Percentiles rank a stretch among this genome's conserved stretches.
Evolutionary conservation across 805 yeast genomes (phyloP).

Genomic region (Spathaspora boniae): DNA sequence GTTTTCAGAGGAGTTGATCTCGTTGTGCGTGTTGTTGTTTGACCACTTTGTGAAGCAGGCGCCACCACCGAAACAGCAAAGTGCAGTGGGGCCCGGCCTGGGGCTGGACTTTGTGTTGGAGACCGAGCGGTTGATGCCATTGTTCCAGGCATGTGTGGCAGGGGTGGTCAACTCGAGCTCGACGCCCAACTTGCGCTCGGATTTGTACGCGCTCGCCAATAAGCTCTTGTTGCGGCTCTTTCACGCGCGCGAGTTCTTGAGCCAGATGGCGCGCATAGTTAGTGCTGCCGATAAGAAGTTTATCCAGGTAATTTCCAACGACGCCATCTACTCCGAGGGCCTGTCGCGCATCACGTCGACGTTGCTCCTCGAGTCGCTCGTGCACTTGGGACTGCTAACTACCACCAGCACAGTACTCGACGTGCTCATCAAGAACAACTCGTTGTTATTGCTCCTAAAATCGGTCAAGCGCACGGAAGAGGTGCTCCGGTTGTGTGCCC

Average conservation of each 20-base stretch:
- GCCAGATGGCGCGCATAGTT: constrained; percentile 51
- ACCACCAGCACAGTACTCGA: constrained; percentile 59
- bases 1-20: constrained; percentile 73
- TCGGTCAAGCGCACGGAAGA: constrained; percentile 70
- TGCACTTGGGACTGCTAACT: constrained; percentile 50
- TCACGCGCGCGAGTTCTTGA: constrained; percentile 37
- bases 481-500: constrained; percentile 40
- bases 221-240: constrained; percentile 56
- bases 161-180: constrained; percentile 73
- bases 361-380: constrained; percentile 65
- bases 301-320: constrained; percentile 65
- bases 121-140: constrained; percentile 55
- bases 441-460: constrained; percentile 60
- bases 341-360: constrained; percentile 71
- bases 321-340: constrained; percentile 78
- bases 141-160: constrained; percentile 69
- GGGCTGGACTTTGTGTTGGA: constrained; percentile 21
- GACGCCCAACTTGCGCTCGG: constrained; percentile 66
- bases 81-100: constrained; percentile 11
- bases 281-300: constrained; percentile 58
- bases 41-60: constrained; percentile 49
- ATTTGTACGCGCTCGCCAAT: constrained; percentile 71
- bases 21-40: constrained; percentile 68
- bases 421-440: constrained; percentile 59
- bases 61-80: constrained; percentile 11